phyloP scores from a whole-genome alignment of 2,329 filamentous ascomycete genomes.

The Geosmithia flava region DNA sequence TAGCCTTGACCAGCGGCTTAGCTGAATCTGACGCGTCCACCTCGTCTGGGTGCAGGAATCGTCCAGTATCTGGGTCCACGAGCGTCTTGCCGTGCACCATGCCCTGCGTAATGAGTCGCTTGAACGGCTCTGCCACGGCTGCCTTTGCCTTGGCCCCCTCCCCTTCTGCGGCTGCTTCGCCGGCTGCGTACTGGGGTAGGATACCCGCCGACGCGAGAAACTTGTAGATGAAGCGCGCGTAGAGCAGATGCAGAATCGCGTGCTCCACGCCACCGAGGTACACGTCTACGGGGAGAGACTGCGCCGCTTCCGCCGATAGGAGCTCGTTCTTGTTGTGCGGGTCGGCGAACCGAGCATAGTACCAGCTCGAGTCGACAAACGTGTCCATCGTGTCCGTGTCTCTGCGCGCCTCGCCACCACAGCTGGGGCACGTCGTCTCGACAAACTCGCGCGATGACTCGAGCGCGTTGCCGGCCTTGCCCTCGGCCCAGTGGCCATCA shows the following conservation, averaged over 20 bases:
- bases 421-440: slow-evolving; percentile 64
- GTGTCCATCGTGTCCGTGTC: slow-evolving; percentile 96
- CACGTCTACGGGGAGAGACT: slow-evolving; percentile 65
- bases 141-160: neutral
- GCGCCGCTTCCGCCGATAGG: slow-evolving; percentile 44
- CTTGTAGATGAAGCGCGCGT: slow-evolving; percentile 84
- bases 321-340: slow-evolving; percentile 48
- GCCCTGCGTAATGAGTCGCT: slow-evolving; percentile 71
- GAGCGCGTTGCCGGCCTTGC: slow-evolving; percentile 65
- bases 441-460: slow-evolving; percentile 62
- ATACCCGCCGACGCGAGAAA: slow-evolving; percentile 52
- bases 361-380: slow-evolving; percentile 93
- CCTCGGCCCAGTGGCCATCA: slow-evolving; percentile 53
- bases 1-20: slow-evolving; percentile 48
- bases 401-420: slow-evolving; percentile 55
- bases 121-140: slow-evolving; percentile 59
- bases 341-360: slow-evolving; percentile 72
- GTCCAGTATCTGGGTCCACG: slow-evolving; percentile 59
- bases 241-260: slow-evolving; percentile 79
- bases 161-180: neutral
- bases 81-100: slow-evolving; percentile 90
- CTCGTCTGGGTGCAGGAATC: slow-evolving; percentile 66
- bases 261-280: slow-evolving; percentile 87
- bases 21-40: slow-evolving; percentile 48
- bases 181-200: slow-evolving; percentile 21